Evolutionary conservation across 2,329 filamentous ascomycete species (phyloP).

Genomic region (Fusarium sp.): DNA sequence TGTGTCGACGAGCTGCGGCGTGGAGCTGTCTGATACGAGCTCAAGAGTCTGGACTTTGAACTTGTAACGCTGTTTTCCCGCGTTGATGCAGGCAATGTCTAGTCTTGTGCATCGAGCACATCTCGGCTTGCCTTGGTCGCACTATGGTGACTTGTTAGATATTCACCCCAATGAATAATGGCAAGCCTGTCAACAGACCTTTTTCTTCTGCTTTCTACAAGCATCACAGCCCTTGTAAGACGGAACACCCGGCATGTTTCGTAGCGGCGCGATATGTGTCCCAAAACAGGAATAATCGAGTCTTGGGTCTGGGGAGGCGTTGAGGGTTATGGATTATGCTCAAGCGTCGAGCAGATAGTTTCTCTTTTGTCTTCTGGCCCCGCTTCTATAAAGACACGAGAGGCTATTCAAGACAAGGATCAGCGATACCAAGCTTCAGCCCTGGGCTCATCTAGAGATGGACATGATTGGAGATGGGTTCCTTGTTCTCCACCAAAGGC

Average conservation of each 20-base stretch:
- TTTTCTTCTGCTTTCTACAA: conserved; percentile 63
- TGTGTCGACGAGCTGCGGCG: conserved; percentile 3
- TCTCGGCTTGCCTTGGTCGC: conserved; percentile 54
- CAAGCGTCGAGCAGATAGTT: background rate
- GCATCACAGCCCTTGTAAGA: conserved; percentile 60
- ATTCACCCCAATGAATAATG: background rate
- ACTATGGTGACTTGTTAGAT: conserved; percentile 46
- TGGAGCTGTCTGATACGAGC: conserved; percentile 2
- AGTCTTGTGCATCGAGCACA: conserved; percentile 59
- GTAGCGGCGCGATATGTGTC: conserved; percentile 37
- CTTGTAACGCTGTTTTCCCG: conserved; percentile 58
- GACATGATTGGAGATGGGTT: conserved; percentile 8
- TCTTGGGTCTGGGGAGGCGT: background rate
- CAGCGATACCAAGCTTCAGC: conserved; percentile 7
- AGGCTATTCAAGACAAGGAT: conserved; percentile 6
- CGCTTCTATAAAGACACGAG: conserved; percentile 12
- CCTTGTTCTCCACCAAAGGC: conserved; percentile 1
- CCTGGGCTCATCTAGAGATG: conserved; percentile 4
- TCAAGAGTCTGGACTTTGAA: conserved; percentile 53
- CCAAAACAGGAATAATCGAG: conserved; percentile 29
- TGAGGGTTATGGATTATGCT: conserved; percentile 12
- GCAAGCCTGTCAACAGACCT: conserved; percentile 49
- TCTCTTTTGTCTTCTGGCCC: conserved; percentile 9
- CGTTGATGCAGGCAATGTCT: conserved; percentile 55
- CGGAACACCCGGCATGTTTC: conserved; percentile 61